Base-by-base conservation (phyloP, 345 rosid genomes). In the Lepidium aucheri region DNA sequence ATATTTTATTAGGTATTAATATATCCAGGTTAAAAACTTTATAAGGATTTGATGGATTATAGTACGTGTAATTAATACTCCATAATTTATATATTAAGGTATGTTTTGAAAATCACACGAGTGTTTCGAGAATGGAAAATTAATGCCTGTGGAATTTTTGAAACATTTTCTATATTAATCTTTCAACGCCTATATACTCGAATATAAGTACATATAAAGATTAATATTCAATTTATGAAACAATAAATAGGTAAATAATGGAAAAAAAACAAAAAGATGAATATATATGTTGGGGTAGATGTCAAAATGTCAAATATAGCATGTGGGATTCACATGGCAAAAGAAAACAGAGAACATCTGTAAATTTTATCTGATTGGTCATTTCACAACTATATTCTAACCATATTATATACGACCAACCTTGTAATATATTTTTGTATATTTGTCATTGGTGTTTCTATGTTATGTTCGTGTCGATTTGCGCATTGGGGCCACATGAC, bases 301-400 rank as follows among this genome's bases (percentile, higher is more conserved):
- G 60, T 64, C 65, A 71, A 71, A 28, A 39, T 47, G 76, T 64
- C 65, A 64, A 56, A 28, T 28, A 30, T 16, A 62, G 35, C 76
- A 66, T 66, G 76, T 73, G 67, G 67, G 67, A 51, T 66, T 59
- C 76, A 65, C 76, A 73, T 66, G 76, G 65, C 72, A 50, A 65
- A 50, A 73, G 72, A 59, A 65, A 73, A 73, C 76, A 73, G 61
- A 73, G 76, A 73, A 73, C 76, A 73, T 73, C 55, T 73, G 76
- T 72, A 35, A 16, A 43, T 18, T 53, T 60, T 65, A 65, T 73
- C 51, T 66, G 50, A 73, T 73, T 73, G 76, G 76, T 65, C 66
- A 26, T 33, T 58, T 40, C 1, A 49, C 41, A 50, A 26, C 22
- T 58, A 50, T 72, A 65, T 58, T 72, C 47, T 52, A 55, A 18